Base-by-base conservation (phyloP, 2,329 filamentous ascomycete species). In the Phyllachora maydis region DNA sequence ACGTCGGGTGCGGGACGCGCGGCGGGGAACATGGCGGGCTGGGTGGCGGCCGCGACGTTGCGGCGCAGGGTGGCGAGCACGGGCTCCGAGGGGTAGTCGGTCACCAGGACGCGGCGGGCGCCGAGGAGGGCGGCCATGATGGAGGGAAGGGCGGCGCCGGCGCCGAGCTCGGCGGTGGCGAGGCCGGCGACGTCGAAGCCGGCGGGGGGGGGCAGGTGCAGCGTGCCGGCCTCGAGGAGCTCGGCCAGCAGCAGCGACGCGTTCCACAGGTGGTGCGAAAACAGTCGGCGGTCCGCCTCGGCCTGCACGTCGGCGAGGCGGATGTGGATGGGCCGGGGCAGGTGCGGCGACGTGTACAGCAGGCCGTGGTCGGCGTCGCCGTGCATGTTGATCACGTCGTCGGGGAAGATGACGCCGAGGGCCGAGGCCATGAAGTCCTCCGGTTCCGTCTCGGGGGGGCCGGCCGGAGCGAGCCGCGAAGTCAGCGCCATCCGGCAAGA, bases 221-320 rank as follows among this genome's bases (percentile, higher is more conserved):
- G 34, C 5, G 52, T 47, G 19, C 52, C 56, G 6, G 50, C 50
- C 40, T 68, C 63, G 26, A 67, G 45, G 14, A 65, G 46, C 42
- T 65, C 62, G 6, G 58, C 60, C 2, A 65, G 47, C 31, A 62
- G 42, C 22, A 69, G 41, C 11, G 52, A 56, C 5, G 71, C 56
- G 44, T 81, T 81, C 73, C 73, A 81, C 14, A 79, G 46, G 41
- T 71, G 77, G 39, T 81, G 73, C 30, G 67, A 66, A 39, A 77
- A 79, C 21, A 78, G 55, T 11, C 46, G 42, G 23, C 69, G 48
- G 34, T 67, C 60, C 15, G 54, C 45, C 26, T 69, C 63, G 16
- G 43, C 49, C 16, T 48, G 40, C 8, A 47, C 66, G 34, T 63
- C 50, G 12, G 52, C 43, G 11, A 63, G 49, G 6, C 46, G 45